Conservation (phyloP, 495 filamentous ascomycete genomes). For the Penicillium longicatenatum region DNA sequence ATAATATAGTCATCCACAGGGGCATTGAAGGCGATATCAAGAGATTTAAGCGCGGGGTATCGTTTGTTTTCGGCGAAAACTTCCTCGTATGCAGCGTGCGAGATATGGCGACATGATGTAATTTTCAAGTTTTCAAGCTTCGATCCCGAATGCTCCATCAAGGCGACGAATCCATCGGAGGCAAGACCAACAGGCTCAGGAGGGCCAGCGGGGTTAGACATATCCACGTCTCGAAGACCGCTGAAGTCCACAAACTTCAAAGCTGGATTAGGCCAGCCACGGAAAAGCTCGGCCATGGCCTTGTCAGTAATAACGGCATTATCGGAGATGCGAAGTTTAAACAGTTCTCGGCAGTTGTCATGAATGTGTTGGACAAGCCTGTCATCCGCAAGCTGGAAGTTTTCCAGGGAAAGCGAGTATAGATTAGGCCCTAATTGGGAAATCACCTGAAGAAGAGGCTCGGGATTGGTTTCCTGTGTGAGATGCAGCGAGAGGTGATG, state of each 20-base stretch:
- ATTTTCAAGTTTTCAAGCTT: conserved; percentile 66
- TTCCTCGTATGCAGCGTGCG: conserved; percentile 62
- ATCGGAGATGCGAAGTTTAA: conserved; percentile 75
- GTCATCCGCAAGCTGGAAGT: conserved; percentile 60
- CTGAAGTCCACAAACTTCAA: conserved; percentile 71
- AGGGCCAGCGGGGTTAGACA: conserved; percentile 62
- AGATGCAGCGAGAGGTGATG: conserved; percentile 73
- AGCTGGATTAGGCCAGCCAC: conserved; percentile 68
- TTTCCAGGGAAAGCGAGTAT: conserved; percentile 70
- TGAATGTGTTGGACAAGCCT: conserved; percentile 65
- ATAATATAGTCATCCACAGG: conserved; percentile 73
- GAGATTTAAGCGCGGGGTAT: conserved; percentile 66
- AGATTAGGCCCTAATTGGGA: conserved; percentile 59
- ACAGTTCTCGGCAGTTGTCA: conserved; percentile 61
- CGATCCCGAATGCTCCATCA: conserved; percentile 82
- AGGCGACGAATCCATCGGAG: conserved; percentile 67
- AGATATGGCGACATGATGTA: conserved; percentile 77
- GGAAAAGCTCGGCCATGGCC: conserved; percentile 71
- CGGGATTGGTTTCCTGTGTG: conserved; percentile 53
- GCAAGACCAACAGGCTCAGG: conserved; percentile 65
- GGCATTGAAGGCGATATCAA: conserved; percentile 80
- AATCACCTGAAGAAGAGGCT: conserved; percentile 61
- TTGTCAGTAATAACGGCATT: conserved; percentile 74
- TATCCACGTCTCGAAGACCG: conserved; percentile 72
- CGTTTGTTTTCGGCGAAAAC: conserved; percentile 61